Percentiles rank a stretch among this genome's conserved stretches.
phyloP scores from a whole-genome alignment of 306 rosid genomes.

The Ochetophila trinervis region DNA sequence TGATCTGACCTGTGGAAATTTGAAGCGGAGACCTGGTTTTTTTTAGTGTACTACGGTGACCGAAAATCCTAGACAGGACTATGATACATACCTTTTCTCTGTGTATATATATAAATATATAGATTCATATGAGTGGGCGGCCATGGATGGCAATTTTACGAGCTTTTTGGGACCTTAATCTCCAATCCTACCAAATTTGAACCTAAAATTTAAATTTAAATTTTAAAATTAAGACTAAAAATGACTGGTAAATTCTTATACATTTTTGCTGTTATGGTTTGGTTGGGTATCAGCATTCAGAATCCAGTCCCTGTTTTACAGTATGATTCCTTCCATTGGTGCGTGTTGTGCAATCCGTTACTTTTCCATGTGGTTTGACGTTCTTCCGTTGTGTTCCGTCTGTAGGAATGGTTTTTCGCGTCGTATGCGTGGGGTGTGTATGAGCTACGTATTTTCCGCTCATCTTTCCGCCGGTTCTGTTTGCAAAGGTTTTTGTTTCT shows the following conservation, averaged over 20 bases:
- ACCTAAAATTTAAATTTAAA: slow-evolving; percentile 11
- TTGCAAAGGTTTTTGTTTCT: background rate
- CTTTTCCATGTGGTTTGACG: slow-evolving; percentile 5
- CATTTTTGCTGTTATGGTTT: background rate
- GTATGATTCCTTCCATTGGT: background rate
- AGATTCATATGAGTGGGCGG: slow-evolving; percentile 29
- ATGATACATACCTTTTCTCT: slow-evolving; percentile 11
- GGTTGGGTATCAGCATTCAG: background rate
- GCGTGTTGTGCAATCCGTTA: background rate
- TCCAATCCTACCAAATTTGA: slow-evolving; percentile 4
- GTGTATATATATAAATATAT: slow-evolving; percentile 26
- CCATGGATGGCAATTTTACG: slow-evolving; percentile 40
- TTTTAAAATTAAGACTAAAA: slow-evolving; percentile 6
- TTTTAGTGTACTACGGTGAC: slow-evolving; percentile 40
- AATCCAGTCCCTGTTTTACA: background rate
- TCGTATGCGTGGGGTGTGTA: background rate
- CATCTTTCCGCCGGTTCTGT: background rate
- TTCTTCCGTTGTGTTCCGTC: background rate
- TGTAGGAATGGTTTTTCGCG: background rate
- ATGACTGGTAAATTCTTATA: background rate
- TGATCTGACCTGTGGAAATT: slow-evolving; percentile 29
- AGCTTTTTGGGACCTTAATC: slow-evolving; percentile 35
- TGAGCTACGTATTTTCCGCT: background rate
- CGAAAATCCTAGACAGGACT: slow-evolving; percentile 25
- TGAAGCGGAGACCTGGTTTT: slow-evolving; percentile 35